These are phyloP conservation scores for Microdochium bolleyi DNA, from an alignment of 2,329 filamentous ascomycete species.

Conservation along the genomic window DNA sequence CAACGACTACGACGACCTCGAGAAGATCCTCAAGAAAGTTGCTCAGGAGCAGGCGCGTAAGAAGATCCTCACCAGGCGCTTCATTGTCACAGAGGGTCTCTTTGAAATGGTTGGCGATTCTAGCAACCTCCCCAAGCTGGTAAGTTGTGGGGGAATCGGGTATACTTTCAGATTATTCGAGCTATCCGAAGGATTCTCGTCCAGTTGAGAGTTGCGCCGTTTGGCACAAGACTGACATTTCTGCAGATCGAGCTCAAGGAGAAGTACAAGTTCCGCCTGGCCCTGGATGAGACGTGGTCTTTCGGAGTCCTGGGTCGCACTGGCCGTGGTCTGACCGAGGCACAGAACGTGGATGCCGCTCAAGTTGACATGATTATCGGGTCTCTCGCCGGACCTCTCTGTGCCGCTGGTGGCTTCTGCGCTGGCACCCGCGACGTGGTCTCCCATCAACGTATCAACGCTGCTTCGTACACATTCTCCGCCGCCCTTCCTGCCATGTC, in stretches of 20 bases:
- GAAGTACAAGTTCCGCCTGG: slow-evolving; percentile 95
- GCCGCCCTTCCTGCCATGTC: slow-evolving; percentile 89
- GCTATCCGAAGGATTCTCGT: background rate
- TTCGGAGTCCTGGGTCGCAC: slow-evolving; percentile 91
- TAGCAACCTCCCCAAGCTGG: slow-evolving; percentile 76
- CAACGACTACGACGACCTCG: slow-evolving; percentile 90
- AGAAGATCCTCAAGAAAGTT: slow-evolving; percentile 75
- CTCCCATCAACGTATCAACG: slow-evolving; percentile 90
- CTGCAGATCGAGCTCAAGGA: slow-evolving; percentile 78
- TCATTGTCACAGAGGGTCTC: slow-evolving; percentile 91
- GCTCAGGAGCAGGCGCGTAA: slow-evolving; percentile 77
- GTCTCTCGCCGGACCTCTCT: slow-evolving; percentile 81
- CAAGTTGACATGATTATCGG: slow-evolving; percentile 97
- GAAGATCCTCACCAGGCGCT: slow-evolving; percentile 83
- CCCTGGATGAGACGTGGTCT: slow-evolving; percentile 95
- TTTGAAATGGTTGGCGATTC: slow-evolving; percentile 88
- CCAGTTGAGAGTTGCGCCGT: background rate
- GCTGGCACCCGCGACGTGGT: slow-evolving; percentile 87
- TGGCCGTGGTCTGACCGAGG: slow-evolving; percentile 87
- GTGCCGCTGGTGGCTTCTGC: slow-evolving; percentile 92
- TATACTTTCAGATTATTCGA: too few species aligned
- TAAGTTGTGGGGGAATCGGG: slow-evolving; percentile 29
- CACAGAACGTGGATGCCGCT: slow-evolving; percentile 88
- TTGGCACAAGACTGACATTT: too few species aligned
- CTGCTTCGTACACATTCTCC: slow-evolving; percentile 90